phyloP scores from a whole-genome alignment of 176 grass and related monocot genomes.

The Eleusine indica region DNA sequence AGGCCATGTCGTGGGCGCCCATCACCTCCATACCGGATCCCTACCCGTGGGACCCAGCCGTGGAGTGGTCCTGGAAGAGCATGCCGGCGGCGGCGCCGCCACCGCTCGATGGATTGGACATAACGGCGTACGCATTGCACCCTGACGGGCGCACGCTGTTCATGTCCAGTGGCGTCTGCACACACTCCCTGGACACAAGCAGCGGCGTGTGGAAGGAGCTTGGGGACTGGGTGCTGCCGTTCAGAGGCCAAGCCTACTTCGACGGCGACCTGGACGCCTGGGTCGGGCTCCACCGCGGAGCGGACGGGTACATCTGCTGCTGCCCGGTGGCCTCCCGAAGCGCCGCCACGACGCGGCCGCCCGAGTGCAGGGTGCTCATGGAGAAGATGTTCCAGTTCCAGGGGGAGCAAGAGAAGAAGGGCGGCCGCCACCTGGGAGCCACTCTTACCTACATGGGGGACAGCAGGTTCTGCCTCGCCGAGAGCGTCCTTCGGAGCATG shows the following conservation, averaged over 20 bases:
- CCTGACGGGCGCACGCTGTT: not conserved
- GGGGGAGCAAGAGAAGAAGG: not conserved
- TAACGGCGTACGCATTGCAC: constrained; percentile 1
- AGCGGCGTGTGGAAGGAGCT: not conserved
- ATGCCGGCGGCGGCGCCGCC: not conserved
- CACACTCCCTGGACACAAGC: not conserved
- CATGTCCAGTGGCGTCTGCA: not conserved
- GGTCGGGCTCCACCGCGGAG: not conserved
- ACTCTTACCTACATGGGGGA: constrained; percentile 8
- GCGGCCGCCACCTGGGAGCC: not conserved
- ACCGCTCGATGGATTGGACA: not conserved
- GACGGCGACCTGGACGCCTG: not conserved
- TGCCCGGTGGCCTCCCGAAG: not conserved
- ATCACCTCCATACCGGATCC: too few relatives aligned
- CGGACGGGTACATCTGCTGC: not conserved
- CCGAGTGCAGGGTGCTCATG: not conserved
- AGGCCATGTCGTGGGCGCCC: too few relatives aligned
- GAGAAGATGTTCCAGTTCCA: not conserved
- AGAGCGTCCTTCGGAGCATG: not conserved
- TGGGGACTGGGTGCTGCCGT: not conserved
- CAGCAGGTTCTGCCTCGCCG: not conserved
- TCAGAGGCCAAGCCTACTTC: not conserved
- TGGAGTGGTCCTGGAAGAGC: not conserved
- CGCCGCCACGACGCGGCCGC: not conserved
- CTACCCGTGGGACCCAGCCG: too few relatives aligned